phyloP scores from a whole-genome alignment of 169 alveolate species.

The Cryptosporidium xiaoi region DNA sequence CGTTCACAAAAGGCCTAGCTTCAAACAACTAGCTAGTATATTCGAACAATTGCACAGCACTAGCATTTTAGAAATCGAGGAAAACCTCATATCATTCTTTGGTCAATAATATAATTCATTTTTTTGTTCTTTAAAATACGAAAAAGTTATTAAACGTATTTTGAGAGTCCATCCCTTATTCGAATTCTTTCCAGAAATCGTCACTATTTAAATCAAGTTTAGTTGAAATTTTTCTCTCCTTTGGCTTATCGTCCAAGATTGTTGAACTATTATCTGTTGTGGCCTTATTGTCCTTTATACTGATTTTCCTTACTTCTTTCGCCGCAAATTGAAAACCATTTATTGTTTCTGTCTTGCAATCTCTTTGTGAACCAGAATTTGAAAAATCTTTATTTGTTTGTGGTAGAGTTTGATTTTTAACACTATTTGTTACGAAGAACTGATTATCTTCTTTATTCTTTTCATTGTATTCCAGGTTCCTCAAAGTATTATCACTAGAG shows the following conservation, averaged over 20 bases:
- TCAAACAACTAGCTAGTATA: constrained; percentile 42
- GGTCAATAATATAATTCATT: constrained; percentile 34
- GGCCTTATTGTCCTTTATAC: background rate
- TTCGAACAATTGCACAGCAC: constrained; percentile 52
- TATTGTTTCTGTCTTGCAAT: background rate
- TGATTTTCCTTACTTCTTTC: too few relatives aligned
- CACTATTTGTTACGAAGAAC: background rate
- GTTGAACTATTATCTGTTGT: constrained; percentile 4
- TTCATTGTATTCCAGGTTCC: background rate
- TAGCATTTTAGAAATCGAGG: constrained; percentile 68
- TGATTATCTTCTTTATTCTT: background rate
- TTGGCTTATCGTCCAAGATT: background rate
- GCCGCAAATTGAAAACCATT: background rate
- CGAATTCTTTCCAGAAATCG: constrained; percentile 74
- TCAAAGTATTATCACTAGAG: constrained; percentile 1
- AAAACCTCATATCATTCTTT: constrained; percentile 55
- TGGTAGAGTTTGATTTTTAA: background rate
- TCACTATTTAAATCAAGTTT: constrained; percentile 61
- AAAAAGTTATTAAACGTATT: background rate
- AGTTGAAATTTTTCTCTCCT: constrained; percentile 29
- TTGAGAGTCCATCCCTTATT: background rate
- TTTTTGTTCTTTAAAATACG: background rate
- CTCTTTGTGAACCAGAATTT: background rate
- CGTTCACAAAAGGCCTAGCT: constrained; percentile 48
- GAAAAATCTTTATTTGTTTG: background rate